Conservation (phyloP, 2,329 filamentous ascomycete genomes). For the Cyanodermella asteris region DNA sequence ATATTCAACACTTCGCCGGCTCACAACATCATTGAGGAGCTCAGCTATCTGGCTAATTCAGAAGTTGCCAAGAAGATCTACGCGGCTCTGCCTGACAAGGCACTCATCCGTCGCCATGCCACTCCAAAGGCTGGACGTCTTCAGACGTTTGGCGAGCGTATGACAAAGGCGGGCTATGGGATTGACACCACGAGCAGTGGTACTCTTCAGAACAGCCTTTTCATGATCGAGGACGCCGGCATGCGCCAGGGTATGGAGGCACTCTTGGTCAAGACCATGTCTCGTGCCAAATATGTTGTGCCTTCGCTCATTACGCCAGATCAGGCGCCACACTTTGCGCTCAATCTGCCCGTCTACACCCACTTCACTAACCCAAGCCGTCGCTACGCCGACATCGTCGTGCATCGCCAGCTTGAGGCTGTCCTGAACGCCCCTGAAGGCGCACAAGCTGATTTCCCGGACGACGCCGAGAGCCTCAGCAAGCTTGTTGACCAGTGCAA, state of each 20-base stretch:
- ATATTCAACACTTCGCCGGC: constrained; percentile 80
- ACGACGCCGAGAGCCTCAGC: constrained; percentile 67
- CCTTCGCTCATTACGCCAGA: constrained; percentile 57
- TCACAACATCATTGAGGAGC: constrained; percentile 84
- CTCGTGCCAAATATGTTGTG: constrained; percentile 86
- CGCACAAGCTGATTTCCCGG: constrained; percentile 61
- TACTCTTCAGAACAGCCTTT: constrained; percentile 78
- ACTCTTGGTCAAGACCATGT: constrained; percentile 82
- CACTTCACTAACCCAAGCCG: constrained; percentile 93
- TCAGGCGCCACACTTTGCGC: constrained; percentile 66
- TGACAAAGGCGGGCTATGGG: constrained; percentile 75
- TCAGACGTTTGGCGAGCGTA: constrained; percentile 76
- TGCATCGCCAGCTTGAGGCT: constrained; percentile 82
- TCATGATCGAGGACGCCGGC: constrained; percentile 73
- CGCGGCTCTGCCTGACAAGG: constrained; percentile 68
- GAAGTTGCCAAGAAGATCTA: constrained; percentile 72
- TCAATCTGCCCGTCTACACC: constrained; percentile 86
- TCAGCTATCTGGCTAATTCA: constrained; percentile 80
- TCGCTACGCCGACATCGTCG: constrained; percentile 83
- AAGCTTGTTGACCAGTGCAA: constrained; percentile 95
- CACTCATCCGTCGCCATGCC: constrained; percentile 68
- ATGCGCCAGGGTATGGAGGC: constrained; percentile 87
- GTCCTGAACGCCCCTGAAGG: constrained; percentile 54
- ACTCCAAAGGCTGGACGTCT: constrained; percentile 73
- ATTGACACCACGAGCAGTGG: constrained; percentile 81